phyloP scores from a whole-genome alignment of 2,329 filamentous ascomycete genomes.

The Pyricularia grisea region DNA sequence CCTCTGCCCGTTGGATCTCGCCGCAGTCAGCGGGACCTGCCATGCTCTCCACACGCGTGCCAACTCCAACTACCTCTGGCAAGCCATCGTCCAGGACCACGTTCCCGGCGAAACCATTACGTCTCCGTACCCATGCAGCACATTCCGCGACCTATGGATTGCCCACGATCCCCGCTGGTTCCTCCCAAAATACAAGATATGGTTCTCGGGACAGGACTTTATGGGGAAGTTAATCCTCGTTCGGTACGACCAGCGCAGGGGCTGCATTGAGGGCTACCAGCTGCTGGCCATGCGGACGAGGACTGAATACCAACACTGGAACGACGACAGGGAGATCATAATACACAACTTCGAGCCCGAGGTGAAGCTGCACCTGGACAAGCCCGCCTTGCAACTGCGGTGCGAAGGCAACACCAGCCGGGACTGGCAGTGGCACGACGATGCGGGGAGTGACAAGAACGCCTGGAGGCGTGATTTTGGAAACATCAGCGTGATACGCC shows the following conservation, averaged over 20 bases:
- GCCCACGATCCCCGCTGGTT: conserved; percentile 81
- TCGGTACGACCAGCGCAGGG: conserved; percentile 64
- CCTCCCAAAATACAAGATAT: conserved; percentile 67
- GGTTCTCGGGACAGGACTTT: conserved; percentile 70
- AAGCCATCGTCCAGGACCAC: conserved; percentile 56
- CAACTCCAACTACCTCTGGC: conserved; percentile 63
- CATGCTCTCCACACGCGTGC: conserved; percentile 49
- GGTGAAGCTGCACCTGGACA: conserved; percentile 64
- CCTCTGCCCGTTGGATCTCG: conserved; percentile 56
- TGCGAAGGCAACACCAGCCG: conserved; percentile 25
- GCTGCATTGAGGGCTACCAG: conserved; percentile 72
- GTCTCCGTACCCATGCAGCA: conserved; percentile 47
- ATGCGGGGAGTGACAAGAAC: background rate
- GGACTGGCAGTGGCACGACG: background rate
- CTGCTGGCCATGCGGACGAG: conserved; percentile 55
- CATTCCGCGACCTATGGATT: conserved; percentile 63
- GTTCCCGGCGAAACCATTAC: conserved; percentile 47
- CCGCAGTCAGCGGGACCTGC: conserved; percentile 50
- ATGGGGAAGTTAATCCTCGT: conserved; percentile 66
- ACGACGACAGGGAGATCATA: conserved; percentile 52
- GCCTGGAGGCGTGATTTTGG: background rate
- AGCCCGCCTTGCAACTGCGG: conserved; percentile 53
- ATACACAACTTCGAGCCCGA: conserved; percentile 65
- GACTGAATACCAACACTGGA: conserved; percentile 53
- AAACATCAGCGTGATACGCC: background rate